Evolutionary conservation across 1,284 basidiomycete species (phyloP), one percentile per base, ranked within the genome.

Genomic region (Rhodotorula sp.): DNA sequence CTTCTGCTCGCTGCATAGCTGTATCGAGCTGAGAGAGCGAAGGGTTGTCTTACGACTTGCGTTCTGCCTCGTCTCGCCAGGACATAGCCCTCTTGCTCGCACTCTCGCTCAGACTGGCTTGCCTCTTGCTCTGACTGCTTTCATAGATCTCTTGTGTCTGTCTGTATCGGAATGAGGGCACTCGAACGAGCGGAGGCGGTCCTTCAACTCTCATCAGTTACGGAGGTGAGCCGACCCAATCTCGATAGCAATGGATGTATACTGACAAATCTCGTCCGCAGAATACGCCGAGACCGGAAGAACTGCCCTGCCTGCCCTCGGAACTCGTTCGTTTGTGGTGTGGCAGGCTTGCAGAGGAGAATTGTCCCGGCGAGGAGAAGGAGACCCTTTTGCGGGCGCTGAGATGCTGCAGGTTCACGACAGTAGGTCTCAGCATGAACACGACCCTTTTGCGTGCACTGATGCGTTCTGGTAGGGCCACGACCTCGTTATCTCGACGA

Each of bases 301-400:
- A 44, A 16, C 48, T 62, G 5, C 57, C 66, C 8, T n/a, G 26
- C 2, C 7, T 28, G 0, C 15, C 56, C 2, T 22, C 18, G 8
- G 31, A 34, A 26, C 65, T 68, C 51, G 37, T 59, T 3, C 2
- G 13, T 8, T 4, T 34, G 2, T 65, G 63, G 56, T 40, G 26
- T 40, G 31, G 28, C 1, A 18, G 26, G 24, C 26, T 66, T 9
- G 0, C 20, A 10, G 37, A 57, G 24, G 40, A 48, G 26, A 22
- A 47, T 0, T 28, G 4, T 1, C 22, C 56, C n/a, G 10, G 31
- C n/a, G 62, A 64, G 18, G 56, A 52, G 6, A 58, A 62, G 54
- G 59, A 65, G 62, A 26, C 47, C 16, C 28, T 67, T 22, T 11
- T 69, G 20, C 26, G 52, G 20, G 67, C 62, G 4, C 18, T 68